Evolutionary conservation across 176 grass and related monocot species (phyloP), one percentile per base, ranked within the genome.

Genomic region (Aegilops longissima): DNA sequence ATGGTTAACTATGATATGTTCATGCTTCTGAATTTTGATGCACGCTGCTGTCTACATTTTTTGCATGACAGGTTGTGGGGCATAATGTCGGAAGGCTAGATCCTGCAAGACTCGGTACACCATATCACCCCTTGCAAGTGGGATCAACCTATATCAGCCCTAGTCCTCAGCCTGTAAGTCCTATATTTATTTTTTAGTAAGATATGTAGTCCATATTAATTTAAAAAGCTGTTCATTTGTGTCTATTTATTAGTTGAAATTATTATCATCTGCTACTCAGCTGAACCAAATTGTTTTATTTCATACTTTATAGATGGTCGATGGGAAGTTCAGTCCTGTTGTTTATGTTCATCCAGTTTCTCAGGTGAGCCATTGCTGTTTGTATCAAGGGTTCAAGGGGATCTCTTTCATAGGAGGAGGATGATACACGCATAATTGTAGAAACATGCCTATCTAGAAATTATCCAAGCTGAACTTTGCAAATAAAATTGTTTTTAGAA

Each of bases 101-200:
- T 80, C 93, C 90, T 66, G 79, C 83, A 29, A 87, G 88, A 83
- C 40, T 88, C 47, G 90, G 80, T 58, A 82, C 68, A 58, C 90
- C 85, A 81, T 92, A 95, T 80, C 85, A 95, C 75, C 87, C 90
- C 42, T 62, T 92, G 71, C 90, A 90, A 33, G 49, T 82, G 47
- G 82, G 93, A 33, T 83, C 79, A 61, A 17, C 83, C 29, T 95
- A 92, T 66, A 76, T 83, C 56, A 84, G 49, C 62, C 34, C 85
- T 78, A 77, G 83, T 81, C 62, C 83, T 77, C 93, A 86, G 39
- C 62, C 56, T 80, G 93, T 92, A 90, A 81, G 93, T 84, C 34
- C 25, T 38, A 45, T 20, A 59, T 16, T 61, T n/a, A n/a, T 61
- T 63, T 87, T 24, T 62, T 33, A 75, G 52, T 77, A 65, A 75